Evolutionary conservation across 257 asterid genomes (phyloP), one percentile per base, ranked within the genome.

Genomic region (Phtheirospermum japonicum): DNA sequence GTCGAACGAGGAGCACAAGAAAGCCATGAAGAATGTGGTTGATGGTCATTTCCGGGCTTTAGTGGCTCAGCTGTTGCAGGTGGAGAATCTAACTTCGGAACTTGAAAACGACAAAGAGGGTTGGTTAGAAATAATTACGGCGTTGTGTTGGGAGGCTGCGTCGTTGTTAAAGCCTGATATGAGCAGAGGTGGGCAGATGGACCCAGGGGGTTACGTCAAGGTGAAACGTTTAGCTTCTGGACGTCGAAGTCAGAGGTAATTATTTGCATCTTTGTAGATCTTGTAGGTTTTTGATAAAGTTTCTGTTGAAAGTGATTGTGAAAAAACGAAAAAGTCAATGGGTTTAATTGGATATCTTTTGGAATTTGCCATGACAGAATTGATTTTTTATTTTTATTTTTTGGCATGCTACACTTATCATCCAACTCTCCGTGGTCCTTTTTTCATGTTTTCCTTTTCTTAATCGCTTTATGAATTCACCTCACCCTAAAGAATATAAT

Each of bases 81-180:
- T 89, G 63, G 97, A 92, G 74, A 83, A 85, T 78, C 75, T 92
- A 72, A 67, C 74, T 69, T 67, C 73, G n/a, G 96, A 77, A 33
- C 90, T 75, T 48, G 97, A 92, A 61, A 75, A 73, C 55, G 96
- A 83, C 54, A 71, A 76, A 73, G 96, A 89, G 78, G 73, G 84
- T 78, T 92, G 99, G 99, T 75, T 89, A 65, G 95, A 89, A 68
- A 92, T 86, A 78, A 78, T 92, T 68, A 85, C 89, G 2, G 79
- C 91, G 64, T 74, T 92, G 75, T 89, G 96, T 13, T 89, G 97
- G 99, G 97, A 92, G 77, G 97, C 90, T 64, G 97, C 99, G 43
- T 77, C 80, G 1, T 68, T 83, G 45, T 72, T 92, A 72, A 92
- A 85, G 81, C 97, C 96, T 61, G 99, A 92, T 71, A 92, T 72